Conservation (phyloP, 345 rosid species). For the Odontarrhena argentea region DNA sequence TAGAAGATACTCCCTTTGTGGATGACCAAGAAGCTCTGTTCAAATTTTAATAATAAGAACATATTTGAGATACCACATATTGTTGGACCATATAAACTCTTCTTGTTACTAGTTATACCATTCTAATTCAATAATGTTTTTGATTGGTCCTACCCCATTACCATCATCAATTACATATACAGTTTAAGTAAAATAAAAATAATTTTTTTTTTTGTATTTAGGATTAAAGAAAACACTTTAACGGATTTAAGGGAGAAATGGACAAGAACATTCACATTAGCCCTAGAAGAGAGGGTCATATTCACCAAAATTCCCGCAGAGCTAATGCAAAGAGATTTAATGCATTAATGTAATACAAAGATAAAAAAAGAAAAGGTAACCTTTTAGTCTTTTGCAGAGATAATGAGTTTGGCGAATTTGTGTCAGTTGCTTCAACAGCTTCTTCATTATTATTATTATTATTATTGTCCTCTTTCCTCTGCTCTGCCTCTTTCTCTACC, state of each 20-base stretch:
- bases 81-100: conserved; percentile 17
- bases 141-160: conserved; percentile 3
- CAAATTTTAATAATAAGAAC: background rate
- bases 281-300: conserved; percentile 22
- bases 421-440: conserved; percentile 39
- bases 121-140: conserved; percentile 17
- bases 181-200: background rate
- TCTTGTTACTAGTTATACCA: conserved; percentile 8
- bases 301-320: conserved; percentile 31
- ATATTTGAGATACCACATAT: conserved; percentile 2
- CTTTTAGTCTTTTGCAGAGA: conserved; percentile 40
- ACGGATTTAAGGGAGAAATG: conserved; percentile 8
- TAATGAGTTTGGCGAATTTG: conserved; percentile 42
- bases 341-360: background rate
- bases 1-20: conserved; percentile 50
- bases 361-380: conserved; percentile 10
- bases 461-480: conserved; percentile 36
- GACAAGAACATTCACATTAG: conserved; percentile 16
- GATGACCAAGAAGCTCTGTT: conserved; percentile 56
- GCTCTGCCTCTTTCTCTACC: conserved; percentile 40
- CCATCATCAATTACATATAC: background rate
- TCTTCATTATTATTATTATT: conserved; percentile 33
- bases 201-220: background rate
- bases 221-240: background rate
- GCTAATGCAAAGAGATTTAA: background rate